Base-by-base conservation (phyloP, 805 yeast species). In the Naumovozyma baii region DNA sequence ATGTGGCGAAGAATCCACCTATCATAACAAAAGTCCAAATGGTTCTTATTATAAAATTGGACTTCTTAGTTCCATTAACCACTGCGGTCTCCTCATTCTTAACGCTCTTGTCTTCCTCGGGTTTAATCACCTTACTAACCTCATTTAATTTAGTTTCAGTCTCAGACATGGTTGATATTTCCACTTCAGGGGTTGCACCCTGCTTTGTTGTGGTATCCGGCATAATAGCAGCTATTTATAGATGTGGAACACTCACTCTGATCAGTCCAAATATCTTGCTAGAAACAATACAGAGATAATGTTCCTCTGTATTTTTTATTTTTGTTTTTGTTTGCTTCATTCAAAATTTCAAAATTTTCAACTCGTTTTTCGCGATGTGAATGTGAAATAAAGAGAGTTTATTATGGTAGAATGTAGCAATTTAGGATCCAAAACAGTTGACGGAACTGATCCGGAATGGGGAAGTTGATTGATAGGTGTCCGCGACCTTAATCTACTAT, bases 1-100 rank as follows among this genome's bases (percentile, higher is more conserved):
- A 66, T 18, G 83, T 70, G 30, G 72, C 63, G 44, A 85, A 76
- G 61, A 87, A 82, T 4, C 76, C 77, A 14, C 69, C 62, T 44
- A 92, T 80, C 96, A 92, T 88, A 14, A 92, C 86, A 51, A 92
- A 62, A 0, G 96, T 83, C 97, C 97, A 92, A 36, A 83, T 68
- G 3, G 97, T 80, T 50, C 98, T 76, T 18, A 87, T 84, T 35
- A 87, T 59, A 54, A 92, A 87, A 33, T 55, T 57, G 34, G 52
- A 51, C 30, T 47, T 47, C 40, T 50, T 58, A 30, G 43, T 52
- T 26, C 52, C 57, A 29, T 43, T 49, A 29, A 29, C 7, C 14
- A 14, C 13, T 13, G 38, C 13, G 15, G n/a, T 29, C 10, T 26
- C 31, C 10, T 17, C 32, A 17, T 28, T 22, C 26, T 22, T 22